phyloP scores from a whole-genome alignment of 2,329 filamentous ascomycete genomes.

The Hymenoscyphus salicellus region DNA sequence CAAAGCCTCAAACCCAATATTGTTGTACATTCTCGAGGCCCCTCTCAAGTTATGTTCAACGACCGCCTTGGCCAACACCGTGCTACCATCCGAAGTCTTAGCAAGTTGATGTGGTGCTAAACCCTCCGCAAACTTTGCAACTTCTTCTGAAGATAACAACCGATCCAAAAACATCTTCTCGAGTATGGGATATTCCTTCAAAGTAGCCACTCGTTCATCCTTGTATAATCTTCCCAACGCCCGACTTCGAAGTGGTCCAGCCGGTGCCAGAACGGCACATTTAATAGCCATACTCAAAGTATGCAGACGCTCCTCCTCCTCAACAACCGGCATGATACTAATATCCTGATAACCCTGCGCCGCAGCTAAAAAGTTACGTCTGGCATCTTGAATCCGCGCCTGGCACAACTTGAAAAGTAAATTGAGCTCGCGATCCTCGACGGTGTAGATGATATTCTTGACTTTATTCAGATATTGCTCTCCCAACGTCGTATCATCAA shows the following conservation, averaged over 20 bases:
- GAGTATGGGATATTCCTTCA: constrained; percentile 80
- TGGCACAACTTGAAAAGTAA: constrained; percentile 89
- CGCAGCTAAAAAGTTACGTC: constrained; percentile 84
- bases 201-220: constrained; percentile 74
- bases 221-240: constrained; percentile 85
- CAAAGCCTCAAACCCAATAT: constrained; percentile 73
- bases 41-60: constrained; percentile 94
- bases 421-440: constrained; percentile 69
- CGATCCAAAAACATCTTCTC: constrained; percentile 98
- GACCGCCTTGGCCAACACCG: constrained; percentile 87
- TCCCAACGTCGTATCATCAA: constrained; percentile 82
- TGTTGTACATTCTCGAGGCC: constrained; percentile 74
- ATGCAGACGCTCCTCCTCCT: constrained; percentile 80
- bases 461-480: constrained; percentile 90
- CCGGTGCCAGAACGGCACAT: constrained; percentile 88
- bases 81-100: constrained; percentile 83
- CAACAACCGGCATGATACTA: constrained; percentile 72
- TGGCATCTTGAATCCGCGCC: constrained; percentile 87
- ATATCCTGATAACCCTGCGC: constrained; percentile 85
- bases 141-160: constrained; percentile 75
- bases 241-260: constrained; percentile 78
- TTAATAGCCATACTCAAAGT: constrained; percentile 85
- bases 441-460: constrained; percentile 83
- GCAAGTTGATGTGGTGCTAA: constrained; percentile 87
- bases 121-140: constrained; percentile 77